phyloP scores from a whole-genome alignment of 768 basidiomycete genomes.

The Tylopilus felleus region DNA sequence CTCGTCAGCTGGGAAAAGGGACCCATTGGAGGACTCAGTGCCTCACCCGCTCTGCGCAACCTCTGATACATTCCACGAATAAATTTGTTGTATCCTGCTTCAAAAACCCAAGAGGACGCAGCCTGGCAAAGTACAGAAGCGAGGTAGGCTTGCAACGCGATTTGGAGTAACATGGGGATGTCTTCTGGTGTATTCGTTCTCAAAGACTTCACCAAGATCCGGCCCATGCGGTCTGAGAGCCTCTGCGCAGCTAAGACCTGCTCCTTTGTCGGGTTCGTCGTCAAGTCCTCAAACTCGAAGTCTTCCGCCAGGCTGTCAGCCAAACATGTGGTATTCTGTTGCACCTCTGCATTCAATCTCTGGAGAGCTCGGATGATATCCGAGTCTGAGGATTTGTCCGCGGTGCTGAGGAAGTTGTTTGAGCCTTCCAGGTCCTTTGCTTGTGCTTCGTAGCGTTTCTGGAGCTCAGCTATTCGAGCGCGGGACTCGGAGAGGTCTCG shows the following conservation, averaged over 20 bases:
- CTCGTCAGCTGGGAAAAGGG: not conserved
- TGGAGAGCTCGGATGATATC: conserved; percentile 8
- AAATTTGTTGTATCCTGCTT: conserved; percentile 4
- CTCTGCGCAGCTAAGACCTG: not conserved
- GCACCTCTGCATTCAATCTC: conserved; percentile 13
- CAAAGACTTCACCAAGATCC: not conserved
- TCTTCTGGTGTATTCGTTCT: conserved; percentile 1
- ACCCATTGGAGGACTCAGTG: not conserved
- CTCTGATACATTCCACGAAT: conserved; percentile 6
- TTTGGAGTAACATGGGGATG: conserved; percentile 11
- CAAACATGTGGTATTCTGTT: conserved; percentile 12
- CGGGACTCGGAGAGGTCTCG: conserved; percentile 2
- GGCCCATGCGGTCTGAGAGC: not conserved
- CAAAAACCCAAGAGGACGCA: conserved; percentile 8
- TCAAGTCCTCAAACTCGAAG: not conserved
- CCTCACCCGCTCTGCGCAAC: conserved; percentile 9
- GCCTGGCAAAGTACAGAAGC: not conserved
- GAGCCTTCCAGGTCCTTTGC: conserved; percentile 7
- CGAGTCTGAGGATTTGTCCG: conserved; percentile 14
- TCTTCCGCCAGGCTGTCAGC: conserved; percentile 4
- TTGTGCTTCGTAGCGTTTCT: conserved; percentile 3
- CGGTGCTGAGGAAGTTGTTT: conserved; percentile 1
- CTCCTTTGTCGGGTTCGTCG: not conserved
- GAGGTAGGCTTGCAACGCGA: conserved; percentile 9
- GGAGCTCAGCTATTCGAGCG: conserved; percentile 1